Evolutionary conservation across 345 rosid species (phyloP).

Genomic region (Sisymbrium irio): DNA sequence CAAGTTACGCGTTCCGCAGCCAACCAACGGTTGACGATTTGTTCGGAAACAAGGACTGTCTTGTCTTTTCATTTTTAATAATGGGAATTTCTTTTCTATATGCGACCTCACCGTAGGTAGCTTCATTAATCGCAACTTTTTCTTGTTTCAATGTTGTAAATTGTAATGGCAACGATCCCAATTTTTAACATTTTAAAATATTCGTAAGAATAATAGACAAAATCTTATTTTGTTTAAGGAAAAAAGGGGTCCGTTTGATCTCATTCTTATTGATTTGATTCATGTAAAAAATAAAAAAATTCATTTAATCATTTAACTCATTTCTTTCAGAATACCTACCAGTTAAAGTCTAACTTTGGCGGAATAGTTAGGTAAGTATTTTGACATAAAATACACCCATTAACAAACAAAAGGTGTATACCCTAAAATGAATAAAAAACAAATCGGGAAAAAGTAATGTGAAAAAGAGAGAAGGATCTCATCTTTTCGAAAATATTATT

Average conservation of each 20-base stretch:
- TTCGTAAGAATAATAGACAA: background rate
- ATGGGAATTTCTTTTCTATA: background rate
- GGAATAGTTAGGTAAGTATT: slow-evolving; percentile 12
- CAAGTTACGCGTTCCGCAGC: slow-evolving; percentile 28
- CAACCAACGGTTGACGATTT: slow-evolving; percentile 23
- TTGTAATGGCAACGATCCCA: too few relatives aligned
- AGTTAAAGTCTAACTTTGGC: slow-evolving; percentile 1
- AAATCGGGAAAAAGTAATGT: background rate
- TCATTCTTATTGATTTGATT: background rate
- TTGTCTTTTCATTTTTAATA: background rate
- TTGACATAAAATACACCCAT: background rate
- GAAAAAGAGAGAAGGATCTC: background rate
- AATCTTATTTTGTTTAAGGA: background rate
- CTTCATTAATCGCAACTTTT: background rate
- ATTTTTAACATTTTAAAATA: background rate
- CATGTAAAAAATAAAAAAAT: background rate
- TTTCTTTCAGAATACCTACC: background rate
- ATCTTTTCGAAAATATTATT: background rate
- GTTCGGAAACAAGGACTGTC: slow-evolving; percentile 1
- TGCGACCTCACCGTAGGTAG: background rate
- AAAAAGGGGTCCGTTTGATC: background rate
- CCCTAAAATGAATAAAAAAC: background rate
- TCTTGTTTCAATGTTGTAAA: too few relatives aligned
- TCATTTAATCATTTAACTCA: background rate
- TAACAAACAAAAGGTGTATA: background rate